Evolutionary conservation across 2,329 filamentous ascomycete species (phyloP).

Genomic region (Hypomyces perniciosus): DNA sequence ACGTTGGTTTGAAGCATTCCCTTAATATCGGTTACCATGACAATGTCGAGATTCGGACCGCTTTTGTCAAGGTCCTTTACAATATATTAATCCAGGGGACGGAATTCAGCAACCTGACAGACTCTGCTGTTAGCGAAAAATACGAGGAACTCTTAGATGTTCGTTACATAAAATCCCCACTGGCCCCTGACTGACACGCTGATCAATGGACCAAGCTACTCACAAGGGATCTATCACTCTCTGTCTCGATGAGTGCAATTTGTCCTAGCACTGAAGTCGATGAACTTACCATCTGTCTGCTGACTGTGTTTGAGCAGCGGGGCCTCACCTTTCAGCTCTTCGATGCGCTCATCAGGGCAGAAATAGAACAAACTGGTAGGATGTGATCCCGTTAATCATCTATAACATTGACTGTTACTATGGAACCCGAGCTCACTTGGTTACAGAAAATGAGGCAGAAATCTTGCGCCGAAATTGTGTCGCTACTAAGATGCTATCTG

Average conservation of each 20-base stretch:
- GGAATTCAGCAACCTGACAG: slow-evolving; percentile 63
- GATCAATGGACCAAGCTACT: slow-evolving; percentile 40
- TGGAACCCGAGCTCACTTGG: slow-evolving; percentile 9
- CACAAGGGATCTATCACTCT: slow-evolving; percentile 56
- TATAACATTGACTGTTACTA: background rate
- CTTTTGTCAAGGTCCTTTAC: slow-evolving; percentile 63
- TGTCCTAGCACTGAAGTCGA: slow-evolving; percentile 65
- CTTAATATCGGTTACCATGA: slow-evolving; percentile 66
- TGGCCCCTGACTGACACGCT: background rate
- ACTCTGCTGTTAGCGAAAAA: slow-evolving; percentile 60
- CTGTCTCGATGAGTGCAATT: slow-evolving; percentile 57
- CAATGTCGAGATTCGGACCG: slow-evolving; percentile 62
- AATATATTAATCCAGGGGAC: slow-evolving; percentile 67
- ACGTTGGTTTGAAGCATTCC: slow-evolving; percentile 64
- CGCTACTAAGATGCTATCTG: slow-evolving; percentile 65
- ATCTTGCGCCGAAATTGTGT: slow-evolving; percentile 63
- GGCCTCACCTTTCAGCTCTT: slow-evolving; percentile 58
- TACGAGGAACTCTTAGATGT: slow-evolving; percentile 59
- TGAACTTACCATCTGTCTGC: slow-evolving; percentile 59
- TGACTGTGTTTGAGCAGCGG: slow-evolving; percentile 65
- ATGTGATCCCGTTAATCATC: background rate
- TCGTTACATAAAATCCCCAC: background rate
- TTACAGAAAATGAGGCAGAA: slow-evolving; percentile 58
- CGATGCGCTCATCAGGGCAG: slow-evolving; percentile 61
- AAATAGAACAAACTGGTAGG: slow-evolving; percentile 59